phyloP scores from a whole-genome alignment of 2,329 filamentous ascomycete genomes.

The Ophiostoma sp. region DNA sequence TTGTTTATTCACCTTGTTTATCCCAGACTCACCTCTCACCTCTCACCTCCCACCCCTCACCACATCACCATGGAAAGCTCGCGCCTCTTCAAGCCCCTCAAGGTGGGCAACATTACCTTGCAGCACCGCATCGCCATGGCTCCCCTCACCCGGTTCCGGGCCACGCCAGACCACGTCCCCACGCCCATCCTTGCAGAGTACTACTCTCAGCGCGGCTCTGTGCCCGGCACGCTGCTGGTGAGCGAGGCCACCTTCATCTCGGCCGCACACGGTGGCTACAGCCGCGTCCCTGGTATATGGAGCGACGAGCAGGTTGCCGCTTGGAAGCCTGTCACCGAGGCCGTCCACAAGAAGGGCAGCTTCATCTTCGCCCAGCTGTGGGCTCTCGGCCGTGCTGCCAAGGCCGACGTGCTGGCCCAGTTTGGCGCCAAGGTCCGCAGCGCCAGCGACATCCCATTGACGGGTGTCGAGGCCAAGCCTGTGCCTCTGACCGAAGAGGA shows the following conservation, averaged over 20 bases:
- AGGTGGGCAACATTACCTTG: conserved; percentile 12
- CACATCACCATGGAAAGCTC: conserved; percentile 8
- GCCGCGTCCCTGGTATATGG: conserved; percentile 55
- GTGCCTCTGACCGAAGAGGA: conserved; percentile 59
- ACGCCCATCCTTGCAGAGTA: conserved; percentile 38
- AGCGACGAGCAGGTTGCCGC: conserved; percentile 48
- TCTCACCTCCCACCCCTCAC: background rate
- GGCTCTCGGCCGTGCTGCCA: conserved; percentile 16
- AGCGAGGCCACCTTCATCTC: conserved; percentile 44
- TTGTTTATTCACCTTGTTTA: no score
- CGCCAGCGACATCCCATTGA: conserved; percentile 18
- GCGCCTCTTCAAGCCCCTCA: conserved; percentile 13
- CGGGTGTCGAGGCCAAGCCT: background rate
- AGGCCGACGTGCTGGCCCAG: conserved; percentile 8
- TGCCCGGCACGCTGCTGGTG: conserved; percentile 40
- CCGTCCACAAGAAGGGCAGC: conserved; percentile 44
- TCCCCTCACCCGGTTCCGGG: conserved; percentile 50
- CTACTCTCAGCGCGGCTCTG: conserved; percentile 40
- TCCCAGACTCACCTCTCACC: background rate
- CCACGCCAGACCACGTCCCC: conserved; percentile 32
- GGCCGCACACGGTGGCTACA: conserved; percentile 35
- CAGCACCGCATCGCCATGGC: conserved; percentile 34
- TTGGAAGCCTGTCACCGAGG: conserved; percentile 56
- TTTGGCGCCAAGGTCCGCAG: background rate
- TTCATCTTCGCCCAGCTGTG: conserved; percentile 22